Evolutionary conservation across 176 grass and related monocot species (phyloP).

Genomic region (Triticum turgidum): DNA sequence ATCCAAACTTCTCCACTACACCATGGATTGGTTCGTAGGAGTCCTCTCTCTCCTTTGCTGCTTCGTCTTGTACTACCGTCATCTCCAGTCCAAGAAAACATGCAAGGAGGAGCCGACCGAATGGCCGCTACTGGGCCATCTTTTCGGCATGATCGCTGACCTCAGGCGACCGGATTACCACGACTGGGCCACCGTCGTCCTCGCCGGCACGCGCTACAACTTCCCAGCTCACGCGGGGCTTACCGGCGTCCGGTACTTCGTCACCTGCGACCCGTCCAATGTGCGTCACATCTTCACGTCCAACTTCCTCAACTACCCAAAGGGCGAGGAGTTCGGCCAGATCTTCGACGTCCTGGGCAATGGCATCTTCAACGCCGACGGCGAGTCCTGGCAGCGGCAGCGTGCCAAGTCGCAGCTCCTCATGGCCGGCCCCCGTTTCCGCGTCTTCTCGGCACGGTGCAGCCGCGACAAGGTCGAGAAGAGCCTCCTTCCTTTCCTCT

Average conservation of each 20-base stretch:
- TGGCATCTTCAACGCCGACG: too few relatives aligned
- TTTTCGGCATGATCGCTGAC: constrained; percentile 34
- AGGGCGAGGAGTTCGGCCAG: constrained; percentile 48
- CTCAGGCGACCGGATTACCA: constrained; percentile 24
- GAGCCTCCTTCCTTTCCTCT: too few relatives aligned
- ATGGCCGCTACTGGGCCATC: constrained; percentile 49
- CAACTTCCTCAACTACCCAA: constrained; percentile 67
- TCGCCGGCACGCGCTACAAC: constrained; percentile 16
- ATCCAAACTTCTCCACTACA: too few relatives aligned
- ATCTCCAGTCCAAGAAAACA: constrained; percentile 23
- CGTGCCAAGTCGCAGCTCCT: too few relatives aligned
- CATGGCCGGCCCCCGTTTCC: too few relatives aligned
- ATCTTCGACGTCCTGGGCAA: constrained; percentile 4
- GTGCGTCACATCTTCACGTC: constrained; percentile 59
- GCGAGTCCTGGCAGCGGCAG: too few relatives aligned
- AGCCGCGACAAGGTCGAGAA: too few relatives aligned
- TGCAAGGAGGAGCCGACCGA: constrained; percentile 32
- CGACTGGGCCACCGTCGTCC: constrained; percentile 34
- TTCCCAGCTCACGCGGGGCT: constrained; percentile 25
- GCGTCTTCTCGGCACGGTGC: too few relatives aligned
- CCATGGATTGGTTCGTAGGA: background rate
- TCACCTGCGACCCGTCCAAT: constrained; percentile 57
- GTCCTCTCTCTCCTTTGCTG: constrained; percentile 6
- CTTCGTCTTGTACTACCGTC: constrained; percentile 13
- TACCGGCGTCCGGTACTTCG: constrained; percentile 18